Base-by-base conservation (phyloP, 164 flowering plant species). In the Buxus sempervirens region DNA sequence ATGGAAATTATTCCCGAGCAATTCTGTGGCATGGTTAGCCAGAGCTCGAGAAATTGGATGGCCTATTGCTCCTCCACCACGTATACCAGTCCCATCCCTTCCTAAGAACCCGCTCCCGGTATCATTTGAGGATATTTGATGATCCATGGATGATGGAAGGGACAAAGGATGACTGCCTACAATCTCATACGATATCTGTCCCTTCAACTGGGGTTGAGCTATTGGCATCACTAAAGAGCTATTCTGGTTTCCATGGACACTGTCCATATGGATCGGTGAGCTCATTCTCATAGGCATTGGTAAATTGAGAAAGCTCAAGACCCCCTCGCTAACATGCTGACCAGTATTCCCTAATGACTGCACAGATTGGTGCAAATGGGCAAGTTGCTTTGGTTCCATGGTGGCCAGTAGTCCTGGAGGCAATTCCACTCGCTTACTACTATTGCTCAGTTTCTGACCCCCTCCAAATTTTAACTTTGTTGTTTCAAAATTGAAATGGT, bases 401-500 rank as follows among this genome's bases (percentile, higher is more conserved):
- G 70, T 78, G n/a, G 92, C 84, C 6, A 96, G 92, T 68, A 86
- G 85, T 61, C 97, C 96, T 72, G 83, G 94, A 51, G 86, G 86
- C 41, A 91, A 79, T 75, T 80, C 79, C 72, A 80, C 70, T 53
- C 78, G 91, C 68, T 84, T 85, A 67, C 73, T 73, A 12, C 58
- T 70, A 61, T 55, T 75, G 79, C 20, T 74, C 60, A 82, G 36
- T 64, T 78, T 83, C 62, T 76, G 90, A 23, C 77, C 82, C 0
- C 80, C 89, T 28, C 81, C 85, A 58, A 73, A 86, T 72, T 85
- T 76, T 63, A 79, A 21, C 64, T 84, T 89, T 14, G 90, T 76
- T 41, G 75, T 78, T 66, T 90, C 90, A 69, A 82, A 83, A 76
- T 81, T 83, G 66, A 86, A 90, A 55, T 84, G 38, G 80, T 83